Evolutionary conservation across 83 land plant genomes (phyloP), one percentile per base, ranked within the genome.

Genomic region (Picea mariana): DNA sequence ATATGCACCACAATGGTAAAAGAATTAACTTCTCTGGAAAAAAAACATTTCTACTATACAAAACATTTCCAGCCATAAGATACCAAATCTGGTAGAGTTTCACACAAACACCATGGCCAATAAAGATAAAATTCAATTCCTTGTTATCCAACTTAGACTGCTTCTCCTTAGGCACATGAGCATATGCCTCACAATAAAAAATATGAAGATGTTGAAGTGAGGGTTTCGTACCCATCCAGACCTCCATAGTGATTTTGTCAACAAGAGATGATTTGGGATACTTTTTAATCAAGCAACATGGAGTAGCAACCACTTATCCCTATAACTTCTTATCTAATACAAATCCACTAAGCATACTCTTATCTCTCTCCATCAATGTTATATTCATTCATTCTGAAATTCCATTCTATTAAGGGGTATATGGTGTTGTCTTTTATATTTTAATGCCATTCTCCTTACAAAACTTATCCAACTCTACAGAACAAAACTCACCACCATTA

Each of bases 321-420:
- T 75, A 81, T 6, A 77, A 85, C 3, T 8, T 59, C 0, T 67
- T 67, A 8, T 65, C 17, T 65, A 82, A 24, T 0, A 20, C 26
- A 15, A 62, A 61, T 15, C 38, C 26, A 21, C 49, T 44, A 13
- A 79, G 34, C 82, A 82, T 40, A 75, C 82, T 68, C n/a, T 72
- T 71, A 9, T 21, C 62, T 17, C 79, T 82, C 20, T 82, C 72
- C 59, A 82, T 17, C 5, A 82, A 40, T 0, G 84, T 86, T 24
- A 3, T 79, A 47, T 86, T 79, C 79, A 85, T 85, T 42, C 67
- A 79, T 26, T 78, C 68, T 31, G 73, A 79, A 21, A 73, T 2
- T 9, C 79, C 81, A 79, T 82, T 82, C 16, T 82, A 82, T 6
- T 85, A 81, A 47, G 83, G 83, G 1, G 81, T 81, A 72, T 69